phyloP scores from a whole-genome alignment of 2,329 filamentous ascomycete genomes.

The Ophiocordyceps sinensis region DNA sequence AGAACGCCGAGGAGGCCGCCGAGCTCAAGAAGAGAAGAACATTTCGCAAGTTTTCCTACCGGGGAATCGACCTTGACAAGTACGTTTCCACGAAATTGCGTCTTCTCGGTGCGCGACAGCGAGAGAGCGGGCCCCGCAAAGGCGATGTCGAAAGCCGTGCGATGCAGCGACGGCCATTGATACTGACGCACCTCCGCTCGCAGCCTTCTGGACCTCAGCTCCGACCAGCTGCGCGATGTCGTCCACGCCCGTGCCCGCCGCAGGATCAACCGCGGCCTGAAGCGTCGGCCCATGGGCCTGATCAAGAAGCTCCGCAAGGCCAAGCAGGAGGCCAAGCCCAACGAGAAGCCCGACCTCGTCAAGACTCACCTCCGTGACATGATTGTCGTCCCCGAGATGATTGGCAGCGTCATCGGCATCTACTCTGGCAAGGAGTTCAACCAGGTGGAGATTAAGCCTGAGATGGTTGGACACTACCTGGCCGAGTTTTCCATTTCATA shows the following conservation, averaged over 20 bases:
- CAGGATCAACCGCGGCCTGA: slow-evolving; percentile 98
- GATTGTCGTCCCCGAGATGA: slow-evolving; percentile 99
- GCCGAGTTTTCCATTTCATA: slow-evolving; percentile 99
- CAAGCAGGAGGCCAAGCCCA: slow-evolving; percentile 97
- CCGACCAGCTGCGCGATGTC: slow-evolving; percentile 97
- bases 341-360: slow-evolving; percentile 99
- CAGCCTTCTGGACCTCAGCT: slow-evolving; percentile 96
- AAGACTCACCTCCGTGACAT: slow-evolving; percentile 99
- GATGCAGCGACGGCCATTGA: not conserved
- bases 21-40: slow-evolving; percentile 99
- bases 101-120: slow-evolving; percentile 6
- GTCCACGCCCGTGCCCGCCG: slow-evolving; percentile 97
- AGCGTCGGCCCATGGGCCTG: slow-evolving; percentile 99
- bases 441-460: slow-evolving; percentile 99
- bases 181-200: slow-evolving; percentile 6
- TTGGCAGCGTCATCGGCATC: slow-evolving; percentile 94
- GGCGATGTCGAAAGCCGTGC: not conserved
- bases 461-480: slow-evolving; percentile 99
- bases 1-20: slow-evolving; percentile 97
- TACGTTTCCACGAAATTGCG: slow-evolving; percentile 39
- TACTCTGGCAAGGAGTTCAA: slow-evolving; percentile 99
- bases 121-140: not conserved
- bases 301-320: slow-evolving; percentile 99
- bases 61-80: slow-evolving; percentile 98
- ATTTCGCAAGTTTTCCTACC: slow-evolving; percentile 99